These are phyloP conservation scores for Terana coerulea DNA, from an alignment of 768 basidiomycete species.

Conservation along the genomic window DNA sequence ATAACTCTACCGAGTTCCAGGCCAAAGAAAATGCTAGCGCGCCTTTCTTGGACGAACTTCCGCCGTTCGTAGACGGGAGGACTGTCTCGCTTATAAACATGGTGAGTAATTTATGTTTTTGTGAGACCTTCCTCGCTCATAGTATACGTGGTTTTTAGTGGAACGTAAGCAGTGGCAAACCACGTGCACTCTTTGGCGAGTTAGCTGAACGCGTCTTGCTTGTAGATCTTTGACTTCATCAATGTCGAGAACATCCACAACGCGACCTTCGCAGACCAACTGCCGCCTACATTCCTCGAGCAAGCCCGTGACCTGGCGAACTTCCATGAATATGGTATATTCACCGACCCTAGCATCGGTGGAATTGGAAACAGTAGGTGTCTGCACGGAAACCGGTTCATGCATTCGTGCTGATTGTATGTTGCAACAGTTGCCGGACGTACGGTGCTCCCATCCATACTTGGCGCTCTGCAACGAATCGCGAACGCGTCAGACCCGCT, in stretches of 20 bases:
- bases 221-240: slow-evolving; percentile 32
- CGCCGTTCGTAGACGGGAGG: slow-evolving; percentile 23
- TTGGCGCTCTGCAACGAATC: slow-evolving; percentile 51
- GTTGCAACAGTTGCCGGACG: slow-evolving; percentile 67
- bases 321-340: slow-evolving; percentile 36
- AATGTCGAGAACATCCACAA: slow-evolving; percentile 37
- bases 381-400: too few relatives aligned
- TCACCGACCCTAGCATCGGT: slow-evolving; percentile 22
- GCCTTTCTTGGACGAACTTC: slow-evolving; percentile 22
- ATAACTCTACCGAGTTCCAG: slow-evolving; percentile 24
- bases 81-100: slow-evolving; percentile 22
- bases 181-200: too few relatives aligned
- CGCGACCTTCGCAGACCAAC: slow-evolving; percentile 24
- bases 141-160: slow-evolving; percentile 1
- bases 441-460: slow-evolving; percentile 57
- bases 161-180: slow-evolving; percentile 10
- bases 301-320: slow-evolving; percentile 33
- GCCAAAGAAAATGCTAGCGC: slow-evolving; percentile 14
- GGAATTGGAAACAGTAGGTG: slow-evolving; percentile 34
- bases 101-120: slow-evolving; percentile 11
- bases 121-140: not conserved
- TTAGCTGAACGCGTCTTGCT: too few relatives aligned
- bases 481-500: slow-evolving; percentile 45
- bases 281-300: slow-evolving; percentile 24
- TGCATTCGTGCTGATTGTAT: too few relatives aligned